Base-by-base conservation (phyloP, 2,329 filamentous ascomycete genomes). In the Aspergillus luchuensis region DNA sequence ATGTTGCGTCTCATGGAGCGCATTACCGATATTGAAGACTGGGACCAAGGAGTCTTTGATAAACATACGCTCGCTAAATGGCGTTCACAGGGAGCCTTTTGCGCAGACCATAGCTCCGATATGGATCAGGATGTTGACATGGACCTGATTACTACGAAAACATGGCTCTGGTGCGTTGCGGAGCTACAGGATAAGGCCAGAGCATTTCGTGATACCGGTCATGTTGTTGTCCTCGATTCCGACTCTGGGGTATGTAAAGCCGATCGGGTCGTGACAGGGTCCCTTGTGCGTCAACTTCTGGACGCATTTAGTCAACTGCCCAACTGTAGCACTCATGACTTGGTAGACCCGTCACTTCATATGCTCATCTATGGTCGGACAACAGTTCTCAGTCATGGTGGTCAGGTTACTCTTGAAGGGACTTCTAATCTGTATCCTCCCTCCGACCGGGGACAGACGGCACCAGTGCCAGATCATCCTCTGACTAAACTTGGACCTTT, bases 141-240 rank as follows among this genome's bases (percentile, higher is more conserved):
- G 50, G 50, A 41, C 33, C 50, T 53, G 17, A 5, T 53, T 2
- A 53, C 50, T 2, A 41, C 36, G 2, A 11, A 11, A 28, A 6
- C 50, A n/a, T 53, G 51, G 51, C 36, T 53, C 51, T 53, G 51
- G 51, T 53, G 51, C 6, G 51, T 53, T n/a, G 51, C 51, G 7
- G 51, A 53, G 19, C 15, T 53, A 7, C 36, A 53, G n/a, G 51
- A 53, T 11, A 53, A 41, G 36, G 51, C 51, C 4, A 53, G n/a
- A n/a, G 6, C 5, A 3, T 11, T 53, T 4, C 51, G 15, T 7
- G 51, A 53, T 4, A 53, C 51, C 2, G 51, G 51, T 5, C 19
- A 41, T 17, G 51, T 53, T 5, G 2, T 41, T 2, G 51, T 53
- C 13, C 19, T 53, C 36, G 28, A 53, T 41, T 33, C 51, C 0